Evolutionary conservation across 805 yeast species (phyloP).

Genomic region (Wickerhamiella parazyma): DNA sequence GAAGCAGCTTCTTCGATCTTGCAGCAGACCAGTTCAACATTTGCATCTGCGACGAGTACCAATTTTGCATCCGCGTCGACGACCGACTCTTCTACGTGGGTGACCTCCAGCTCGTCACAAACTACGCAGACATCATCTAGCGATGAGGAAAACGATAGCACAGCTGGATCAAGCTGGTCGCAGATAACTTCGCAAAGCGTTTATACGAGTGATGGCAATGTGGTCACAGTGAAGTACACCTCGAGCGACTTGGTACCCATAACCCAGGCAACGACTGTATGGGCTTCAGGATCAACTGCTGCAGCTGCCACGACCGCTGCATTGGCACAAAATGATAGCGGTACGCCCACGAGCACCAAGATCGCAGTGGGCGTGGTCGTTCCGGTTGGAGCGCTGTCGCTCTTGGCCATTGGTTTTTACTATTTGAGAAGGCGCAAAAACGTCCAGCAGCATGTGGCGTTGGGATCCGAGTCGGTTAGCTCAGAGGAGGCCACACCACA

Average conservation of each 20-base stretch:
- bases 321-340: background rate
- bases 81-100: too few species aligned
- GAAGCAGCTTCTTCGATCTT: too few species aligned
- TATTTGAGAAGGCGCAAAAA: conserved; percentile 3
- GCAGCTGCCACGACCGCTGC: background rate
- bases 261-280: conserved; percentile 2
- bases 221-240: conserved; percentile 1
- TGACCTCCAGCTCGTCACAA: too few species aligned
- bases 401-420: conserved; percentile 4
- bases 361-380: conserved; percentile 5
- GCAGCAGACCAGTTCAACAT: too few species aligned
- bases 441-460: background rate
- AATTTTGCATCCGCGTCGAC: too few species aligned
- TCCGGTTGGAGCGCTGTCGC: conserved; percentile 6
- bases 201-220: conserved; percentile 3
- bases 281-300: background rate
- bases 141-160: background rate
- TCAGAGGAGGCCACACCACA: background rate
- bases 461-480: background rate
- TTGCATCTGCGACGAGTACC: too few species aligned
- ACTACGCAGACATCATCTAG: background rate
- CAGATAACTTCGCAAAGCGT: background rate
- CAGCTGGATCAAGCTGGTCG: conserved; percentile 1
- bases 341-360: conserved; percentile 5
- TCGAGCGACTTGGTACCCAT: conserved; percentile 1